Base-by-base conservation (phyloP, 768 basidiomycete species). In the Dendrothele bispora region DNA sequence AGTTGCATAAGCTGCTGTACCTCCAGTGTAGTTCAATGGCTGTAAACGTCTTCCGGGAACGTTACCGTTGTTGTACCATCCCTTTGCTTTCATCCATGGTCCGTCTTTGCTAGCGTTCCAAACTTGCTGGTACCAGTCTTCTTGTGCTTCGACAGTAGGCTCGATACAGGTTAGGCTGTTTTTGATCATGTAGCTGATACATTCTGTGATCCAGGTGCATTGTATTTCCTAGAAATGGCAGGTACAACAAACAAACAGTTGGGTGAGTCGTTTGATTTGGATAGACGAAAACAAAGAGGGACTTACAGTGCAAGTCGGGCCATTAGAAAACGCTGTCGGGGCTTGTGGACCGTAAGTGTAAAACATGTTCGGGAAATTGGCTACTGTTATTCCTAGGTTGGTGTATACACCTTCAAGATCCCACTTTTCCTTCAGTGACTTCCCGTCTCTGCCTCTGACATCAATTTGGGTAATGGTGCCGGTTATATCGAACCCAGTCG, bases 171-270 rank as follows among this genome's bases (percentile, higher is more conserved):
- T 29, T 7, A 39, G 35, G 1, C 44, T 36, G 17, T 55, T 50
- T 14, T 57, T 20, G 12, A 50, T 52, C 49, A 55, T 55, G 39
- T 52, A n/a, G 15, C 28, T 43, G 20, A 62, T 49, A 34, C 55
- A 63, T 30, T 57, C 40, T 27, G 55, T 41, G 27, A 63, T 53
- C 62, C 62, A 63, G 28, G 55, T 48, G n/a, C 56, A 46, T 55
- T 63, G 62, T 14, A 58, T 37, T 50, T 63, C 60, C 62, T 63
- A 29, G n/a, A n/a, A n/a, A n/a, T n/a, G n/a, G n/a, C n/a, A n/a
- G n/a, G n/a, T n/a, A n/a, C n/a, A n/a, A n/a, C n/a, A n/a, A n/a
- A n/a, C n/a, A n/a, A n/a, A n/a, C n/a, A n/a, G n/a, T n/a, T n/a
- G n/a, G n/a, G n/a, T n/a, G n/a, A n/a, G n/a, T n/a, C n/a, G n/a